Evolutionary conservation across 176 grass and related monocot species (phyloP).

Genomic region (Leersia perrieri): DNA sequence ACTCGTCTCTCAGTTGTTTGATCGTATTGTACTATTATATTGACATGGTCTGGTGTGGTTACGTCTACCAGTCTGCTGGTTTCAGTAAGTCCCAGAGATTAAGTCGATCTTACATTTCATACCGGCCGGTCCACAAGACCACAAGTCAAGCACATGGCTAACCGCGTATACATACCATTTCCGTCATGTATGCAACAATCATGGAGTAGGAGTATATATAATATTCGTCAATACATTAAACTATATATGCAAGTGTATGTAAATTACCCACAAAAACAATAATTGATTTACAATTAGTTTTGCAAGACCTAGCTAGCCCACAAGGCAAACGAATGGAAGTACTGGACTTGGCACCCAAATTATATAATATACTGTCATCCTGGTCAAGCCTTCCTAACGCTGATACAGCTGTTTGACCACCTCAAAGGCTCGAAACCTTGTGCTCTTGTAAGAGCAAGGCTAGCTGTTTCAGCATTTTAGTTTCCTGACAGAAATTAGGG

Average conservation of each 20-base stretch:
- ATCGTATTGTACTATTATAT: neutral
- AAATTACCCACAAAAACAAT: neutral
- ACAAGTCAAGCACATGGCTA: neutral
- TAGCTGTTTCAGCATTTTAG: slow-evolving; percentile 8
- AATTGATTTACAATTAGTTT: neutral
- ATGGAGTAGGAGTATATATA: neutral
- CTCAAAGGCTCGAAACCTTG: slow-evolving; percentile 29
- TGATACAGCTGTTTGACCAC: slow-evolving; percentile 13
- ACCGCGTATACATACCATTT: neutral
- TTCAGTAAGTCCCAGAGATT: neutral
- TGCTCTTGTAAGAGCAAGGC: neutral
- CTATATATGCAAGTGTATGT: neutral
- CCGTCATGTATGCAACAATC: neutral
- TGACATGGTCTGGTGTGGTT: neutral
- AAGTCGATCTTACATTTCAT: neutral
- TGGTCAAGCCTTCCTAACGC: slow-evolving; percentile 19
- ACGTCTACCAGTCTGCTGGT: neutral
- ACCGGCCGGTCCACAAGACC: neutral
- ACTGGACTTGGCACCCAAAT: neutral
- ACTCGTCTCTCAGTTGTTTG: neutral
- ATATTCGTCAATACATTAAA: neutral
- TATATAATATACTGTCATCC: neutral
- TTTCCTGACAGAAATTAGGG: slow-evolving; percentile 5
- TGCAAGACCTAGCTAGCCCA: neutral
- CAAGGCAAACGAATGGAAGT: neutral